Base-by-base conservation (phyloP, 208 protist genomes). In the Giardia muris region DNA sequence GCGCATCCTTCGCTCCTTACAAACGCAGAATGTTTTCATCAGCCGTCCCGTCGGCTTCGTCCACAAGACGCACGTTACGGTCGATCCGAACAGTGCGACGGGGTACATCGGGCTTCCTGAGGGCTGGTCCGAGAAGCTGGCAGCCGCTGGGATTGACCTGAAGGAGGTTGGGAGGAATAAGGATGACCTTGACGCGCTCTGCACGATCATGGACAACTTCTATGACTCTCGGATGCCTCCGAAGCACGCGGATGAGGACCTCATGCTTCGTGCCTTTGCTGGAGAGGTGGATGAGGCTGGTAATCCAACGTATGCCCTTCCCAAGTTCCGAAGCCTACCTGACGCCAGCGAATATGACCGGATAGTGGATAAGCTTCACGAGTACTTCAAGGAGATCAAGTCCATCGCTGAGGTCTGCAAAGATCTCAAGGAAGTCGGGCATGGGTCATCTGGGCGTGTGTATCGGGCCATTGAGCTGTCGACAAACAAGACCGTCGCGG, bases 381-480 rank as follows among this genome's bases (percentile, higher is more conserved):
- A 4, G 19, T 42, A 87, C 3, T 92, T 87, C 44, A 46, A 22
- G 19, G 19, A 87, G 42, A 30, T 10, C 39, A 19, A 3, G 19
- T 39, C 2, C n/a, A 43, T 48, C 2, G 67, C 91, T 45, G 46
- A 92, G 1, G 19, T 86, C 1, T 93, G 86, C 87, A 86, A 0
- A 0, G 2, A 45, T 44, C 2, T 0, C 2, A 1, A 45, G 22
- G 45, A 43, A 0, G 43, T 93, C 46, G 92, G 92, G 43, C 76
- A 93, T 19, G 92, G 92, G 39, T 46, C 46, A 42, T 43, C 0
- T 39, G 92, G 92, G 0, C 46, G 43, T 44, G 92, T 93, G 46
- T 93, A 88, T 57, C 2, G 10, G 0, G 92, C 48, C 2, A 67
- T 4, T 0, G 46, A 87, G 0, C 43, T 0, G 0, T 43, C 0